A percentile compares a stretch with the other conserved stretches of the same genome.
Conservation (phyloP, 768 basidiomycete genomes). For the Xerocomellus amylosporus region DNA sequence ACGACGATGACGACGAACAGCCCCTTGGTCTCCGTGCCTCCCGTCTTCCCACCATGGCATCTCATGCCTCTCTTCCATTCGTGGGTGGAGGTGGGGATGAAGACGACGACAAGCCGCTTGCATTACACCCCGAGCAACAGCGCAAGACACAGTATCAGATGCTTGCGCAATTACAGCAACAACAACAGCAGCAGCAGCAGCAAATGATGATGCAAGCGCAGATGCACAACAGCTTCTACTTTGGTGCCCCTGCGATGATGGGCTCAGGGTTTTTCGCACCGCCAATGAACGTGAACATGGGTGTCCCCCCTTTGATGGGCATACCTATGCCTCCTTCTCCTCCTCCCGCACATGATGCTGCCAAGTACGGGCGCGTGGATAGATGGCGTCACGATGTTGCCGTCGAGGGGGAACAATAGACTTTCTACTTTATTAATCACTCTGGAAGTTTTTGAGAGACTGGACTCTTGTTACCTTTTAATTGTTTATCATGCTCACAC, state of each 20-base stretch:
- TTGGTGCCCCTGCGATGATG: conserved; percentile 65
- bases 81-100: conserved; percentile 44
- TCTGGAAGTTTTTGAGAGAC: conserved; percentile 7
- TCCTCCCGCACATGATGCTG: conserved; percentile 60
- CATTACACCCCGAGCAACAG: conserved; percentile 76
- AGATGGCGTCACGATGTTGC: conserved; percentile 79
- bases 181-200: conserved; percentile 55
- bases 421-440: conserved; percentile 6
- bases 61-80: conserved; percentile 26
- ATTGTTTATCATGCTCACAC: conserved; percentile 1
- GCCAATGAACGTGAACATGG: conserved; percentile 47
- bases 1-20: conserved; percentile 65
- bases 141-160: conserved; percentile 57
- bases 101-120: conserved; percentile 72
- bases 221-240: conserved; percentile 72
- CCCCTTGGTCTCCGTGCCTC: conserved; percentile 72
- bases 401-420: conserved; percentile 55
- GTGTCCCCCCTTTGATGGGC: conserved; percentile 47
- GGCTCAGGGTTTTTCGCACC: conserved; percentile 63
- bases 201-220: conserved; percentile 77
- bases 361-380: conserved; percentile 71
- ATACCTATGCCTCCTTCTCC: conserved; percentile 47
- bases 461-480: conserved; percentile 12
- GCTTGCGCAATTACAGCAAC: conserved; percentile 46
- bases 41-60: conserved; percentile 31